These are phyloP conservation scores for Sclerotinia spermophila DNA, from an alignment of 2,329 filamentous ascomycete genomes.

Conservation along the genomic window DNA sequence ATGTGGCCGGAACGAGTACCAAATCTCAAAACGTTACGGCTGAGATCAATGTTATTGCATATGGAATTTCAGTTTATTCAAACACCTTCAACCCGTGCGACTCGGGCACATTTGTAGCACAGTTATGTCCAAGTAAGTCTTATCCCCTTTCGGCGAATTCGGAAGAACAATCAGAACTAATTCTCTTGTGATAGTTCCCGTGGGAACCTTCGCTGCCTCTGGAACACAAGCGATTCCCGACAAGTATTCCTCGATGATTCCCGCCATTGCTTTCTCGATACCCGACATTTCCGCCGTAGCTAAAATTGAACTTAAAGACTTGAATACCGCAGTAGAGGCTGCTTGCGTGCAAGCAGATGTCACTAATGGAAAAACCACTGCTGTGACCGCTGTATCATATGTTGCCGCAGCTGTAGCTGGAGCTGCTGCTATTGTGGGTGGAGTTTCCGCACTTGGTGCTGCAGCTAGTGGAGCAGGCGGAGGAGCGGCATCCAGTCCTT, in stretches of 20 bases:
- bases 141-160: not conserved
- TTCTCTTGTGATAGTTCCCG: constrained; percentile 55
- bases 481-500: constrained; percentile 68
- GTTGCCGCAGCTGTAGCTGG: constrained; percentile 80
- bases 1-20: constrained; percentile 73
- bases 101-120: constrained; percentile 57
- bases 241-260: constrained; percentile 70
- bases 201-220: constrained; percentile 67
- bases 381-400: constrained; percentile 73
- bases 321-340: constrained; percentile 58
- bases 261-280: constrained; percentile 81
- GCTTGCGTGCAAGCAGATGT: constrained; percentile 82
- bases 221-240: constrained; percentile 70
- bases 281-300: constrained; percentile 88
- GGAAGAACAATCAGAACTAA: constrained; percentile 9
- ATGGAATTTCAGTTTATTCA: constrained; percentile 75
- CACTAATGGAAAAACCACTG: constrained; percentile 80
- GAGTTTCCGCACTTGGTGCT: constrained; percentile 64
- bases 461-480: constrained; percentile 53
- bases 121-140: constrained; percentile 71
- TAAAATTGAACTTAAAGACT: constrained; percentile 67
- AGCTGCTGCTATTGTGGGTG: constrained; percentile 72
- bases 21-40: constrained; percentile 78
- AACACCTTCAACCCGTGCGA: constrained; percentile 83
- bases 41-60: constrained; percentile 44